phyloP scores from a whole-genome alignment of 2,329 filamentous ascomycete genomes.

The Ambrosiella xylebori region DNA sequence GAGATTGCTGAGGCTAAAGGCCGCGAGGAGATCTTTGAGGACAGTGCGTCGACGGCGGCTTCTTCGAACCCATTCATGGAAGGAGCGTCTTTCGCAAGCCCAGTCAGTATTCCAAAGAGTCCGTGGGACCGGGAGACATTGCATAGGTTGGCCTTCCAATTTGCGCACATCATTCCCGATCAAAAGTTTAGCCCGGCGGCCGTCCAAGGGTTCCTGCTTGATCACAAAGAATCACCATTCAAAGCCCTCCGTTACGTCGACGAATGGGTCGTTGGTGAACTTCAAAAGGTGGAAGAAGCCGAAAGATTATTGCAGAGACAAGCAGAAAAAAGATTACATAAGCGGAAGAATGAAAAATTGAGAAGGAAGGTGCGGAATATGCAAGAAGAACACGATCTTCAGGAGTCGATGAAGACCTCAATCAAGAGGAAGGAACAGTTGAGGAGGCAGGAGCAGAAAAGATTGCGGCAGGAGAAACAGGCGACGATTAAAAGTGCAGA shows the following conservation, averaged over 20 bases:
- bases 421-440: background rate
- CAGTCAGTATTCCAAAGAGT: background rate
- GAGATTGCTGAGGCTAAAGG: background rate
- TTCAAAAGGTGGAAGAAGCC: slow-evolving; percentile 2
- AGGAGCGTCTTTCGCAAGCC: background rate
- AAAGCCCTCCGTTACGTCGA: slow-evolving; percentile 34
- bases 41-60: background rate
- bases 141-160: slow-evolving; percentile 19
- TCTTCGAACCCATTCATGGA: background rate
- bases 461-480: background rate
- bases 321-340: background rate
- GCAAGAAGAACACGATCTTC: slow-evolving; percentile 5
- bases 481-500: background rate
- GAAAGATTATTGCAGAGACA: slow-evolving; percentile 1
- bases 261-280: slow-evolving; percentile 7
- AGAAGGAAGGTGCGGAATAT: slow-evolving; percentile 3
- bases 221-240: slow-evolving; percentile 39
- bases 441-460: slow-evolving; percentile 1
- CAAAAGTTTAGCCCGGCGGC: slow-evolving; percentile 39
- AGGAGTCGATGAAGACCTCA: slow-evolving; percentile 7
- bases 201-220: slow-evolving; percentile 47
- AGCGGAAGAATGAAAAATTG: background rate
- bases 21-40: slow-evolving; percentile 8
- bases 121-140: slow-evolving; percentile 4
- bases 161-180: slow-evolving; percentile 36